Evolutionary conservation across 257 asterid genomes (phyloP).

Genomic region (Pogostemon cablin): DNA sequence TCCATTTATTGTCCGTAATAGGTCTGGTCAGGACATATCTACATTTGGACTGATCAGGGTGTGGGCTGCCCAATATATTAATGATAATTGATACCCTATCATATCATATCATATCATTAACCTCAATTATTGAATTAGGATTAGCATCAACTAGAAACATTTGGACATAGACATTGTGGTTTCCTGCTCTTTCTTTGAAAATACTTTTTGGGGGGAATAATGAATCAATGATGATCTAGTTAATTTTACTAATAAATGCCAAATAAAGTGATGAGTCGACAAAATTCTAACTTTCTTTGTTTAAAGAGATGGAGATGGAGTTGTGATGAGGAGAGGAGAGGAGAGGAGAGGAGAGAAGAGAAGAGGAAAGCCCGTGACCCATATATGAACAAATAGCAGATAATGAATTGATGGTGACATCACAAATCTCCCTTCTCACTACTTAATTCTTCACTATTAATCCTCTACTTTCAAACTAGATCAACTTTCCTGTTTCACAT

Average conservation of each 20-base stretch:
- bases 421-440: background rate
- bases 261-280: too few species aligned
- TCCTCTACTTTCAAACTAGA: too few species aligned
- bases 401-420: constrained; percentile 6
- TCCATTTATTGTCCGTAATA: too few species aligned
- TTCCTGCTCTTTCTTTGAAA: background rate
- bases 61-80: too few species aligned
- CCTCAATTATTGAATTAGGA: constrained; percentile 23
- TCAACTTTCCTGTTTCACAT: too few species aligned
- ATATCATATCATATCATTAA: background rate
- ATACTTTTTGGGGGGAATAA: constrained; percentile 5
- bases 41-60: too few species aligned
- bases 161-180: background rate
- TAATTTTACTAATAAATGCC: too few species aligned
- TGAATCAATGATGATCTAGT: background rate
- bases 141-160: background rate
- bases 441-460: background rate
- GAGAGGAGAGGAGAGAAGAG: background rate
- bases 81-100: too few species aligned
- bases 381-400: constrained; percentile 24
- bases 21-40: too few species aligned
- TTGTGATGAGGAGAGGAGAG: background rate
- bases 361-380: constrained; percentile 23
- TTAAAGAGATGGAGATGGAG: background rate
- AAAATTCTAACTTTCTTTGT: too few species aligned